Evolutionary conservation across 2,329 filamentous ascomycete species (phyloP), one percentile per base, ranked within the genome.

Genomic region (Trichoderma semiorbis): DNA sequence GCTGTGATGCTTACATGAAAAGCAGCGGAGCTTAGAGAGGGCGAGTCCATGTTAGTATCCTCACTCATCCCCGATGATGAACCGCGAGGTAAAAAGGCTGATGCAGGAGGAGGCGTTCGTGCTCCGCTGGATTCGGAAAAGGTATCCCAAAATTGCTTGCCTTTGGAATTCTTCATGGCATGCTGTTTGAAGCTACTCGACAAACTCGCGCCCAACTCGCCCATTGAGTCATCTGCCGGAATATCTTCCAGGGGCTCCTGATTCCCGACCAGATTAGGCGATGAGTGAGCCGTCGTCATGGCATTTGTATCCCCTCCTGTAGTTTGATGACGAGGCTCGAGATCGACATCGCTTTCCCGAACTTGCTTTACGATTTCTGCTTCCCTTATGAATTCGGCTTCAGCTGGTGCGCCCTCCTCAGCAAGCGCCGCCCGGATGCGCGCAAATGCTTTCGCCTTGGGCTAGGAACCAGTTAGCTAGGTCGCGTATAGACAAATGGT

Each of bases 311-410:
- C 81, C 62, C 86, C 79, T 12, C 81, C 80, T 75, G 77, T 71
- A 70, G 82, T 75, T 61, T 79, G 73, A 69, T 83, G 77, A 76
- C 80, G 79, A 72, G 80, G 83, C 71, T 89, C 87, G 16, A 90
- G 82, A 63, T 90, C 89, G 74, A 91, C 87, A 77, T 98, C 95
- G 76, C 92, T 95, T 80, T 98, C 96, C 55, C 94, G 92, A 32
- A 98, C 95, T 81, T 98, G 96, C 65, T 94, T 93, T 74, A 99
- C 94, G 6, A 98, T 96, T 81, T 98, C 95, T 47, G 95, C 94
- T 84, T 99, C 96, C 50, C 94, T 91, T 67, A 93, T 91, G 71
- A 94, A 90, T 80, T 99, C 96, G 55, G 92, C 92, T 77, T 99
- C 96, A 11, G 97, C 86, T 0, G 96, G 96, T 0, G 94, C 90